Evolutionary conservation across 495 filamentous ascomycete genomes (phyloP).

Genomic region (Aspergillus biplanus): DNA sequence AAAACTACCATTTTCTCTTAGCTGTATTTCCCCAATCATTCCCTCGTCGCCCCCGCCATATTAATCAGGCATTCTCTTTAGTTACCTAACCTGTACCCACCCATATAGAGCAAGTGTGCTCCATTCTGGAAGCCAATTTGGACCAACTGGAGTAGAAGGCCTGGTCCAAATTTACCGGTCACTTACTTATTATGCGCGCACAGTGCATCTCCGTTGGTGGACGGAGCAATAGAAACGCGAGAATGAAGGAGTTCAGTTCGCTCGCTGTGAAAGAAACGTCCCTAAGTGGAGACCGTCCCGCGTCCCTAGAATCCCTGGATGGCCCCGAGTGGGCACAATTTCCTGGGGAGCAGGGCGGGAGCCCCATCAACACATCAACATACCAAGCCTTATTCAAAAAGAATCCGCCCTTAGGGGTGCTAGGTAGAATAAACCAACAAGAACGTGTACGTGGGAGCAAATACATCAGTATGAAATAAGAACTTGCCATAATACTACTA

Average conservation of each 20-base stretch:
- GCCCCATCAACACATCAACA: too few relatives aligned
- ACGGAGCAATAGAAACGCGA: conserved; percentile 44
- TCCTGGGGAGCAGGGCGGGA: too few relatives aligned
- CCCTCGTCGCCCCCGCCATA: background rate
- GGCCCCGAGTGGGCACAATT: too few relatives aligned
- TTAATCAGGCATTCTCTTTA: background rate
- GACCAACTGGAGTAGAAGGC: conserved; percentile 20
- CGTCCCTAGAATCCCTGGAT: too few relatives aligned
- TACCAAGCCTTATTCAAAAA: too few relatives aligned
- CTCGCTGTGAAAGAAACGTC: conserved; percentile 50
- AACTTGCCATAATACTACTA: too few relatives aligned
- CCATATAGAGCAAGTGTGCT: background rate
- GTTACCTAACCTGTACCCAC: too few relatives aligned
- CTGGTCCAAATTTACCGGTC: conserved; percentile 50
- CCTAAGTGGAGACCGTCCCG: conserved; percentile 42
- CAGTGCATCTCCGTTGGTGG: conserved; percentile 28
- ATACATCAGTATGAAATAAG: too few relatives aligned
- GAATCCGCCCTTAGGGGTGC: too few relatives aligned
- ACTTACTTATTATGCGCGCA: conserved; percentile 53
- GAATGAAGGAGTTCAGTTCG: conserved; percentile 48
- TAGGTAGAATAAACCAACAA: too few relatives aligned
- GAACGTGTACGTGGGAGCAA: too few relatives aligned
- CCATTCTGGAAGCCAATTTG: background rate
- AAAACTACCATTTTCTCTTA: background rate
- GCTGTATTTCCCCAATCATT: background rate